Evolutionary conservation across 805 yeast genomes (phyloP).

Genomic region (Pichia kluyveri): DNA sequence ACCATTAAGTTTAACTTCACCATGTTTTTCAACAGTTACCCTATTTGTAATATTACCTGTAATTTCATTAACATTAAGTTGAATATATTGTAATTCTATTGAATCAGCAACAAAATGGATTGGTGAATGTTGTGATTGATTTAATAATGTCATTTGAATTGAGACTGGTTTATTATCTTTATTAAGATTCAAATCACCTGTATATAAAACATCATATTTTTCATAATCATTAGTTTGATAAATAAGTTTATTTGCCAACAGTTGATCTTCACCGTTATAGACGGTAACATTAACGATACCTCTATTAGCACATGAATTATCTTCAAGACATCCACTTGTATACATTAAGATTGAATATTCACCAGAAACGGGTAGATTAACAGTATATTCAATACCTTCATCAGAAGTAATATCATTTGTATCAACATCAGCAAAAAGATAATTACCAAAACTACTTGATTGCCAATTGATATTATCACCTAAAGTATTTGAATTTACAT

Average conservation of each 20-base stretch:
- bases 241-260: slow-evolving; percentile 36
- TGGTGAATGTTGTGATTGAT: slow-evolving; percentile 26
- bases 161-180: slow-evolving; percentile 24
- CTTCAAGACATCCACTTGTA: slow-evolving; percentile 81
- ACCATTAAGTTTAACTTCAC: slow-evolving; percentile 43
- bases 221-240: slow-evolving; percentile 75
- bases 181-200: slow-evolving; percentile 57
- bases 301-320: slow-evolving; percentile 58
- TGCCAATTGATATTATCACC: slow-evolving; percentile 21
- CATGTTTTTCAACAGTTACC: background rate
- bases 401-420: slow-evolving; percentile 21
- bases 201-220: slow-evolving; percentile 71
- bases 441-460: slow-evolving; percentile 10
- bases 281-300: slow-evolving; percentile 76
- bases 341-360: slow-evolving; percentile 60
- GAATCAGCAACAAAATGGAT: slow-evolving; percentile 66
- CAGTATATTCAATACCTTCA: slow-evolving; percentile 44
- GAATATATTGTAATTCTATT: slow-evolving; percentile 32
- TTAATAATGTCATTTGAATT: slow-evolving; percentile 32
- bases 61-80: slow-evolving; percentile 8
- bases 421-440: slow-evolving; percentile 20
- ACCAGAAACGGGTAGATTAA: slow-evolving; percentile 67
- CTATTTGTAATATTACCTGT: slow-evolving; percentile 2
- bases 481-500: slow-evolving; percentile 4
- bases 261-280: slow-evolving; percentile 34